phyloP scores from a whole-genome alignment of 192 early-diverging fungal species.

The Chytriomyces sp. region DNA sequence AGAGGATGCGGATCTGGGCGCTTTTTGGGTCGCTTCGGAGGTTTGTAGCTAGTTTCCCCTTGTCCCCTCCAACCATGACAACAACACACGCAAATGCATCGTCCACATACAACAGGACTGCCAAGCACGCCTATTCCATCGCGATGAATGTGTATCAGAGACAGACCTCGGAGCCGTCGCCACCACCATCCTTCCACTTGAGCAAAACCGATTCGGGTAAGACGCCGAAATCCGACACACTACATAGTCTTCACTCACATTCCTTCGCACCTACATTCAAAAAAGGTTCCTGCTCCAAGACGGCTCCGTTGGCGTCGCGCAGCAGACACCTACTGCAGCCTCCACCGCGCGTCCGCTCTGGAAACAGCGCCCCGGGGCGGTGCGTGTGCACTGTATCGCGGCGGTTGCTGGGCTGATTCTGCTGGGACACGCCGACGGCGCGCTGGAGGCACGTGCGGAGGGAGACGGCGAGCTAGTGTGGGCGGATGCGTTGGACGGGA shows the following conservation, averaged over 20 bases:
- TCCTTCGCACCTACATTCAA: not conserved
- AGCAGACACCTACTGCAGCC: not conserved
- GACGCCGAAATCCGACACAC: no score
- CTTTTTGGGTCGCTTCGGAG: not conserved
- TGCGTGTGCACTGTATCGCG: no score
- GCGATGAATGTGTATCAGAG: slow-evolving; percentile 3
- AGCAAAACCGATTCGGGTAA: not conserved
- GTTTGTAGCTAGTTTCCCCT: not conserved
- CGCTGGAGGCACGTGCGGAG: not conserved
- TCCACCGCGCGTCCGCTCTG: not conserved
- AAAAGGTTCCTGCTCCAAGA: not conserved
- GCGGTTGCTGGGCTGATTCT: no score
- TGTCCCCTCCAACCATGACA: not conserved
- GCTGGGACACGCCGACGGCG: slow-evolving; percentile 14
- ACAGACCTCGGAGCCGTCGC: not conserved
- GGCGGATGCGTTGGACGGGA: slow-evolving; percentile 1
- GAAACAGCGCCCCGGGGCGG: not conserved
- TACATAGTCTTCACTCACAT: not conserved
- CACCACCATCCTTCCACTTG: not conserved
- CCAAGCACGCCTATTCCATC: not conserved
- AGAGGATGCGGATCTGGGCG: not conserved
- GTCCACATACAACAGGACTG: not conserved
- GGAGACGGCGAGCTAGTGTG: slow-evolving; percentile 5
- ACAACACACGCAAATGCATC: no score
- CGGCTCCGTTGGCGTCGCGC: not conserved